Evolutionary conservation across 1,139 yeast genomes (phyloP).

Genomic region (Yamadazyma trypodendri): DNA sequence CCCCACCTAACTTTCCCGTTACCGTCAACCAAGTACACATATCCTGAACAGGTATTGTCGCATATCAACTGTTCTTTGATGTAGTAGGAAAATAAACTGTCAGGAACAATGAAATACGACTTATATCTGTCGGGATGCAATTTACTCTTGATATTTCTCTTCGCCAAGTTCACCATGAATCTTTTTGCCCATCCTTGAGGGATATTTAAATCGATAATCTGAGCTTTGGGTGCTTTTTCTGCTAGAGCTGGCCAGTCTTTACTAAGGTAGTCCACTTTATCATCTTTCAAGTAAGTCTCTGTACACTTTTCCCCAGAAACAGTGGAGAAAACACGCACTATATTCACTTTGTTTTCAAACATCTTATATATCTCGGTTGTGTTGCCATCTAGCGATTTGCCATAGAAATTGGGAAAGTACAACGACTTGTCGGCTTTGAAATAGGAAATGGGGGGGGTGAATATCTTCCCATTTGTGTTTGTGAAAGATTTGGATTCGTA

Average conservation of each 20-base stretch:
- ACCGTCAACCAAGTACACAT: constrained; percentile 72
- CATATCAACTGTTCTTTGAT: constrained; percentile 62
- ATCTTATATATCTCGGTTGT: constrained; percentile 33
- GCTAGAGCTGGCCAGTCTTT: constrained; percentile 30
- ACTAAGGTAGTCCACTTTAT: constrained; percentile 36
- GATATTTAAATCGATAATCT: constrained; percentile 70
- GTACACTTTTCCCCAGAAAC: constrained; percentile 73
- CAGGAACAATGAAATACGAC: constrained; percentile 63
- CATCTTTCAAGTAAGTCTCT: constrained; percentile 52
- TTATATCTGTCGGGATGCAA: constrained; percentile 52
- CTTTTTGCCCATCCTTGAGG: constrained; percentile 74
- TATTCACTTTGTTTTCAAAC: constrained; percentile 54
- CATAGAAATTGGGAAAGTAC: constrained; percentile 82
- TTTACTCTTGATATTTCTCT: constrained; percentile 40
- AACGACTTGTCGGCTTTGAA: constrained; percentile 74
- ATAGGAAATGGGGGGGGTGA: constrained; percentile 73
- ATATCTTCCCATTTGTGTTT: constrained; percentile 81
- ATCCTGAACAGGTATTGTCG: constrained; percentile 81
- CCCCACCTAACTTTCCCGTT: constrained; percentile 86
- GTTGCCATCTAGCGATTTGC: constrained; percentile 50
- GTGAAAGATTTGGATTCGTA: constrained; percentile 78
- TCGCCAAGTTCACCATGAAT: constrained; percentile 54
- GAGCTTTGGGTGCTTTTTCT: constrained; percentile 49
- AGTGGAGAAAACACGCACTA: constrained; percentile 67
- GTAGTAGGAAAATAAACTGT: constrained; percentile 57